A percentile compares a stretch with the other conserved stretches of the same genome.
Evolutionary conservation across 2,329 filamentous ascomycete genomes (phyloP).

Genomic region (Verticillium zaregamsianum): DNA sequence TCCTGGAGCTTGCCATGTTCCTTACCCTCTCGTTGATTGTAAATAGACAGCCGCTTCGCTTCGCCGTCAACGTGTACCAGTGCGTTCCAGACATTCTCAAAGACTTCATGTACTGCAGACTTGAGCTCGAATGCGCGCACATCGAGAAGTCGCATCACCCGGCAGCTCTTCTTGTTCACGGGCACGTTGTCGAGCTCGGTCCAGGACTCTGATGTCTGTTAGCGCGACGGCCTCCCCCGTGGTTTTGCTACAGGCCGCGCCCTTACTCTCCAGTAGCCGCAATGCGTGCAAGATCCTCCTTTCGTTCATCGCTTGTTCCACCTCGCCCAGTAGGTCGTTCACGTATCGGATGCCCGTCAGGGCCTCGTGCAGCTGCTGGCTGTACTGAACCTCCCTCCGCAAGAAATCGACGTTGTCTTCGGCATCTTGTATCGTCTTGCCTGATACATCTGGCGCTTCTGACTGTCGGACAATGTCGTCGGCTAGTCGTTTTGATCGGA

Average conservation of each 20-base stretch:
- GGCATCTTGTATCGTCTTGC: constrained; percentile 47
- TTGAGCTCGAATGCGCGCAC: constrained; percentile 63
- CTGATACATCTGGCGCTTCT: constrained; percentile 55
- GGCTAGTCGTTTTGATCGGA: constrained; percentile 72
- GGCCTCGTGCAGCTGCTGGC: constrained; percentile 47
- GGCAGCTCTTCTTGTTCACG: constrained; percentile 55
- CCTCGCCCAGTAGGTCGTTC: constrained; percentile 57
- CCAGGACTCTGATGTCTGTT: constrained; percentile 45
- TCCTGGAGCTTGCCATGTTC: background rate
- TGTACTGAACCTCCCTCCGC: constrained; percentile 54
- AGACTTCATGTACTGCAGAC: constrained; percentile 59
- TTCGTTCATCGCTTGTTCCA: constrained; percentile 53
- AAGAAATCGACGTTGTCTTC: constrained; percentile 54
- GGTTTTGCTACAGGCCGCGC: background rate
- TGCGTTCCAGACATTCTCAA: constrained; percentile 67
- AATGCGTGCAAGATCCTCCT: constrained; percentile 53
- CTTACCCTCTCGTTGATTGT: constrained; percentile 45
- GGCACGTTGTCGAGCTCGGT: constrained; percentile 55
- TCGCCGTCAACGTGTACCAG: constrained; percentile 60
- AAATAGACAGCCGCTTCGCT: constrained; percentile 51
- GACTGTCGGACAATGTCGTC: constrained; percentile 76
- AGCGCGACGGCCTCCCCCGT: constrained; percentile 11
- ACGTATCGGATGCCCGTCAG: constrained; percentile 51
- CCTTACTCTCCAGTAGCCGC: constrained; percentile 50
- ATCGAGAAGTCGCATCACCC: constrained; percentile 61